A percentile compares a stretch with the other conserved stretches of the same genome.
Conservation (phyloP, 345 rosid genomes). For the rapeseed (Brassica napus) region Da-Ae NC_063437.1:2307001-2307500, state of each 20-base stretch:
- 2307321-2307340: not conserved
- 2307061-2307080: not conserved
- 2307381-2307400: not conserved
- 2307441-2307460: not conserved
- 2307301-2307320: too few relatives aligned
- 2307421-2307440: too few relatives aligned
- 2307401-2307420: too few relatives aligned
- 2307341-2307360: not conserved
- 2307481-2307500: not conserved
- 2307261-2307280: too few relatives aligned
- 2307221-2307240: too few relatives aligned
- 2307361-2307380: not conserved
- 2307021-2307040: not conserved
- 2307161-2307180: not conserved
- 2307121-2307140: not conserved
- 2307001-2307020: not conserved
- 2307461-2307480: too few relatives aligned
- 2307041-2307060: conserved; percentile 18
- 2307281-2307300: too few relatives aligned
- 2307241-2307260: too few relatives aligned
- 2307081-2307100: not conserved
- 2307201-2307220: not conserved
- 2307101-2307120: not conserved
- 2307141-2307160: not conserved
- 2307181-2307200: not conserved